Percentiles rank a stretch among this genome's conserved stretches.
phyloP scores from a whole-genome alignment of 306 rosid species.

The Pterocarpus macrocarpus region DNA sequence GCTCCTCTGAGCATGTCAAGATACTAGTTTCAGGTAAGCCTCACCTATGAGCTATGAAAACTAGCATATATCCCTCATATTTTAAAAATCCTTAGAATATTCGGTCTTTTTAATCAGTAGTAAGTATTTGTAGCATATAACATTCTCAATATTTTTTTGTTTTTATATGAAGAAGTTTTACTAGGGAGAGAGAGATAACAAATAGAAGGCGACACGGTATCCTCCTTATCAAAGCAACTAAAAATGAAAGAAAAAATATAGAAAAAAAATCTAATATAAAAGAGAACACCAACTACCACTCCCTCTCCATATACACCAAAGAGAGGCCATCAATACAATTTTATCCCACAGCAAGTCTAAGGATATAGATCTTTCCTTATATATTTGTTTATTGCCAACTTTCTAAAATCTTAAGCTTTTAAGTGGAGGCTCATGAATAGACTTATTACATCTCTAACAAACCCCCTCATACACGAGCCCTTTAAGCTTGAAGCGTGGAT shows the following conservation, averaged over 20 bases:
- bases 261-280: background rate
- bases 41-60: background rate
- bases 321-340: background rate
- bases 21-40: background rate
- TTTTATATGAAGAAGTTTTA: background rate
- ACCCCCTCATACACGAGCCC: too few relatives aligned
- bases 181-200: background rate
- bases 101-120: background rate
- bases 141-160: background rate
- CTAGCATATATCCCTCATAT: background rate
- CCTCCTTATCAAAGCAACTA: background rate
- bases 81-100: background rate
- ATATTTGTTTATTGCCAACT: too few relatives aligned
- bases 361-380: background rate
- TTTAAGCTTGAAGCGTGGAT: too few relatives aligned
- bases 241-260: background rate
- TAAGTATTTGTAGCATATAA: background rate
- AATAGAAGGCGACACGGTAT: background rate
- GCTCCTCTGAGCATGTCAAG: background rate
- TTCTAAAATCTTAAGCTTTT: too few relatives aligned
- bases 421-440: too few relatives aligned
- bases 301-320: background rate
- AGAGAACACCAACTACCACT: background rate
- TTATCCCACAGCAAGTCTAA: constrained; percentile 12
- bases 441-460: too few relatives aligned